These are phyloP conservation scores for Scutellospora calospora DNA, from an alignment of 371 early-diverging fungal species.

Conservation along the genomic window DNA sequence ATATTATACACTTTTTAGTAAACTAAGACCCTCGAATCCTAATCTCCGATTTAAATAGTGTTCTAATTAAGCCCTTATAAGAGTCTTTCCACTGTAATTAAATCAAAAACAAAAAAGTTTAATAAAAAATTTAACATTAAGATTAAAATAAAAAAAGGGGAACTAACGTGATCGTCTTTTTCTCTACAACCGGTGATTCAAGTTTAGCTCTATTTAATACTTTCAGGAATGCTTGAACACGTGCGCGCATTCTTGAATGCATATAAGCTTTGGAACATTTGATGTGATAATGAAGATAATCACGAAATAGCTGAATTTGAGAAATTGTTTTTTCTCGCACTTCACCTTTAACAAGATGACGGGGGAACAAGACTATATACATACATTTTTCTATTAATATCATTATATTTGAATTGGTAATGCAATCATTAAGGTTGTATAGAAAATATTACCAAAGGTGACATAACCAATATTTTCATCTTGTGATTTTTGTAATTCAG, in stretches of 20 bases:
- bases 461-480: conserved; percentile 84
- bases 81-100: neutral
- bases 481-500: conserved; percentile 76
- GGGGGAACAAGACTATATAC: conserved; percentile 88
- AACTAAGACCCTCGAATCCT: too few species aligned
- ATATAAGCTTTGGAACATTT: conserved; percentile 98
- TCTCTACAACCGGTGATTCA: conserved; percentile 80
- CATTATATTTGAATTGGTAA: neutral
- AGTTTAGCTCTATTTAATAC: conserved; percentile 98
- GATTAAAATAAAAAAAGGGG: neutral
- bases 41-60: too few species aligned
- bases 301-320: conserved; percentile 95
- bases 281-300: conserved; percentile 98
- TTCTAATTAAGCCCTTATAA: neutral
- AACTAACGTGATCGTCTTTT: conserved; percentile 61
- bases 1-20: too few species aligned
- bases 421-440: neutral
- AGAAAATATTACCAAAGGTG: conserved; percentile 83
- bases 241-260: conserved; percentile 97
- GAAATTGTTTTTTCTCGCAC: conserved; percentile 90
- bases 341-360: conserved; percentile 80
- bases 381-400: neutral
- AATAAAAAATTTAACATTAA: neutral
- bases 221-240: conserved; percentile 96
- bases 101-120: neutral